These are phyloP conservation scores for Phytophthora syringae DNA, from an alignment of 352 stramenopile genomes.

Conservation along the genomic window DNA sequence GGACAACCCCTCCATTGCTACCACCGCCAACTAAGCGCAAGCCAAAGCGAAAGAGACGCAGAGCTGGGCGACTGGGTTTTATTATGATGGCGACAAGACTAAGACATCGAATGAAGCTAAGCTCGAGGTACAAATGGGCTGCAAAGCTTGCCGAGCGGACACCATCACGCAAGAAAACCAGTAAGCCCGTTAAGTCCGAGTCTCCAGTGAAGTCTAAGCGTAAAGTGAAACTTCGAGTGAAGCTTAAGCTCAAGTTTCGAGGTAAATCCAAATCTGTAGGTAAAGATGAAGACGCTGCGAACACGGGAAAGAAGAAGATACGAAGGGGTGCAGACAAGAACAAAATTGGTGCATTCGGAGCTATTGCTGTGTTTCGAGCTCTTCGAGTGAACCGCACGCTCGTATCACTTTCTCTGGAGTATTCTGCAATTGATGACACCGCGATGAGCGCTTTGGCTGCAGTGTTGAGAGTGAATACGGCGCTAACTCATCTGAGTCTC, in stretches of 20 bases:
- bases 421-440: slow-evolving; percentile 55
- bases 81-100: slow-evolving; percentile 16
- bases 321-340: slow-evolving; percentile 18
- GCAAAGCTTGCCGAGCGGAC: slow-evolving; percentile 5
- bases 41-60: slow-evolving; percentile 15
- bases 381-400: slow-evolving; percentile 60
- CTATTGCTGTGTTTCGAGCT: slow-evolving; percentile 59
- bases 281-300: background rate
- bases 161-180: slow-evolving; percentile 2
- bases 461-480: slow-evolving; percentile 61
- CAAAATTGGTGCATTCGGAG: slow-evolving; percentile 32
- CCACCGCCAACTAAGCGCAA: slow-evolving; percentile 12
- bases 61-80: slow-evolving; percentile 3
- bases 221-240: slow-evolving; percentile 10
- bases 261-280: background rate
- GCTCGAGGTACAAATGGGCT: slow-evolving; percentile 12
- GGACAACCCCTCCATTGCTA: background rate
- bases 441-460: slow-evolving; percentile 64
- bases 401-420: slow-evolving; percentile 54
- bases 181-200: background rate
- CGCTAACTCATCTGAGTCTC: slow-evolving; percentile 64
- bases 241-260: slow-evolving; percentile 11
- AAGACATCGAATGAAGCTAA: slow-evolving; percentile 10
- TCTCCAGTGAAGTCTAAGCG: background rate
- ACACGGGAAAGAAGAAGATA: slow-evolving; percentile 10